Evolutionary conservation across 1,139 yeast species (phyloP).

Genomic region (Diutina scorzettiae): DNA sequence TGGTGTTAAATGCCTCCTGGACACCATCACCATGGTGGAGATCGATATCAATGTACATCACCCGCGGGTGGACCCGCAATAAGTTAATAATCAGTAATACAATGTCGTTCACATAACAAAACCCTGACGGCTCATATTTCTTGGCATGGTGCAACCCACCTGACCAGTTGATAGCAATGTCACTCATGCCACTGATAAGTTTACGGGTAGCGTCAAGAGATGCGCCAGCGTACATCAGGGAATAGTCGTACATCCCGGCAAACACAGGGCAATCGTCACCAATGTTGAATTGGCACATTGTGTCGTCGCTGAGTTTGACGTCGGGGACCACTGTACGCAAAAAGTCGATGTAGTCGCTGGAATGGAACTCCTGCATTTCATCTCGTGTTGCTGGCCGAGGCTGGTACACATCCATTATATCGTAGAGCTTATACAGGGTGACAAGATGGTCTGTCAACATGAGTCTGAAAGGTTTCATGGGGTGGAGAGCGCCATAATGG

Average conservation of each 20-base stretch:
- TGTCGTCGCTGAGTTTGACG: slow-evolving; percentile 40
- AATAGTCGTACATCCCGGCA: slow-evolving; percentile 86
- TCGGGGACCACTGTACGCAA: slow-evolving; percentile 76
- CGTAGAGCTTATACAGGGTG: slow-evolving; percentile 72
- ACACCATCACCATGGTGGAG: slow-evolving; percentile 98
- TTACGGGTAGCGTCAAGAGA: slow-evolving; percentile 87
- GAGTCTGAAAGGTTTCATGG: slow-evolving; percentile 95
- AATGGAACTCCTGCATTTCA: slow-evolving; percentile 71
- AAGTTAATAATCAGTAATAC: slow-evolving; percentile 78
- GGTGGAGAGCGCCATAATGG: slow-evolving; percentile 88
- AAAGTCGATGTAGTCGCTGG: slow-evolving; percentile 79
- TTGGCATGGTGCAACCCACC: slow-evolving; percentile 98
- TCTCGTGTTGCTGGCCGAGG: slow-evolving; percentile 75
- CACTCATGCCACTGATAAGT: slow-evolving; percentile 73
- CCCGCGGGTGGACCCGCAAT: slow-evolving; percentile 79
- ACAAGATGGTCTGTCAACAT: slow-evolving; percentile 92
- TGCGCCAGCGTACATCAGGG: slow-evolving; percentile 82
- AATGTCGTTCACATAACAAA: slow-evolving; percentile 91
- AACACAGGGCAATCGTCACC: slow-evolving; percentile 98
- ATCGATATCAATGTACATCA: slow-evolving; percentile 87
- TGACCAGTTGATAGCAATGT: slow-evolving; percentile 93
- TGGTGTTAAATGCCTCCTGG: slow-evolving; percentile 91
- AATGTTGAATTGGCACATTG: slow-evolving; percentile 70
- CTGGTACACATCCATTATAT: slow-evolving; percentile 78
- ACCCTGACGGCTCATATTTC: slow-evolving; percentile 87